Evolutionary conservation across 371 early-diverging fungal genomes (phyloP), one percentile per base, ranked within the genome.

Genomic region (Apophysomyces elegans): DNA sequence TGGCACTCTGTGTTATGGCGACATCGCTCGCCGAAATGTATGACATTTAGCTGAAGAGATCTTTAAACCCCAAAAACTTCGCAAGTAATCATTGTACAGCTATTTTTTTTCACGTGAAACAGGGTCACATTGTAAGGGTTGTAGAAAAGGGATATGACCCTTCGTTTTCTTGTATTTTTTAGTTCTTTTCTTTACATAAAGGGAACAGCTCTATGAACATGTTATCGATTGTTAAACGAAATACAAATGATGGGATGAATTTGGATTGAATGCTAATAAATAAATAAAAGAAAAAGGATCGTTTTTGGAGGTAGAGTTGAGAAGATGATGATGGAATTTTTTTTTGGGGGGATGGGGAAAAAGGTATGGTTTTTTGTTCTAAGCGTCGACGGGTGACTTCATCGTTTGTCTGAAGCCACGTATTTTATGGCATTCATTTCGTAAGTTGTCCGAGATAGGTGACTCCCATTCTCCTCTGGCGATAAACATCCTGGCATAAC

Each of bases 401-500:
- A 75, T 65, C 7, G 67, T 66, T 43, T 65, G 56, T 47, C 65
- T 59, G 72, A 80, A 84, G n/a, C 80, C 80, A 65, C 79, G 81
- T 32, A 79, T 70, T 57, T 78, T 76, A 9, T 65, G 63, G 66
- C 88, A 88, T 50, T 86, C 84, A 18, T 62, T 62, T 56, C 70
- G 77, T 65, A 88, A 74, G 65, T 88, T 88, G 35, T 68, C 72
- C 4, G 88, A 81, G 58, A 71, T 71, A 43, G 77, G 59, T 5
- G 84, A 71, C 4, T 81, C 71, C 76, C 87, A 84, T 59, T 77
- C 83, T 36, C 80, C 83, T 38, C 79, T 73, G 58, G 75, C 76
- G 35, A 83, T 79, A 71, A 86, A 86, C 68, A 81, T 79, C 41
- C 84, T 76, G 7, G 87, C 80, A 64, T 90, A 90, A 38, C 90